A percentile compares a stretch with the other conserved stretches of the same genome.
These are phyloP conservation scores for Mikania micrantha DNA, from an alignment of 129 eudicot genomes.

Conservation along the genomic window DNA sequence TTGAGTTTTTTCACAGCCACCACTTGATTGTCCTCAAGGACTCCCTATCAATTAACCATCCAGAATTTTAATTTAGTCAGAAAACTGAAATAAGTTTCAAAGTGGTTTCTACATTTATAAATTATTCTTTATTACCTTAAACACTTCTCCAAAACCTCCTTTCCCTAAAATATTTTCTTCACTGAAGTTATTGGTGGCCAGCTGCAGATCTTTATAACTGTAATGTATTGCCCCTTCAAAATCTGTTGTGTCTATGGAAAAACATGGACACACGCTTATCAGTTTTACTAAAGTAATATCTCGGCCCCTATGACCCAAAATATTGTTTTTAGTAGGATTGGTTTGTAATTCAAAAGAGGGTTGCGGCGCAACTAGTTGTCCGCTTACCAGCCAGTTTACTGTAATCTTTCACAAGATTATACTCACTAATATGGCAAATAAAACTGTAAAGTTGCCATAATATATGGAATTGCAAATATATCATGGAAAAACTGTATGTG, in stretches of 20 bases:
- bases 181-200: constrained; percentile 33
- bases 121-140: constrained; percentile 5
- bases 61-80: background rate
- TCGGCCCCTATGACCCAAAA: too few relatives aligned
- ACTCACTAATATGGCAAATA: too few relatives aligned
- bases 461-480: too few relatives aligned
- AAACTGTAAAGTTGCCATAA: too few relatives aligned
- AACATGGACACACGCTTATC: background rate
- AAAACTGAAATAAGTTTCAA: background rate
- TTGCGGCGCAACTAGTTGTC: too few relatives aligned
- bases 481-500: too few relatives aligned
- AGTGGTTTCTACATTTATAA: background rate
- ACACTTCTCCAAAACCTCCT: constrained; percentile 60
- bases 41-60: constrained; percentile 29
- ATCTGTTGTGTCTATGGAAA: constrained; percentile 19
- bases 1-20: constrained; percentile 61
- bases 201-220: constrained; percentile 17
- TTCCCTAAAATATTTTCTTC: constrained; percentile 44
- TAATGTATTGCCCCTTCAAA: constrained; percentile 36
- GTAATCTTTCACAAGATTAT: too few relatives aligned
- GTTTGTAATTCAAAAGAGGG: too few relatives aligned
- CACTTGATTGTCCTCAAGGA: constrained; percentile 39
- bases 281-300: constrained; percentile 9
- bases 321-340: too few relatives aligned
- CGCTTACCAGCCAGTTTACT: too few relatives aligned